Conservation (phyloP, 2,329 filamentous ascomycete species). For the Fusarium brevicatenulatum region DNA sequence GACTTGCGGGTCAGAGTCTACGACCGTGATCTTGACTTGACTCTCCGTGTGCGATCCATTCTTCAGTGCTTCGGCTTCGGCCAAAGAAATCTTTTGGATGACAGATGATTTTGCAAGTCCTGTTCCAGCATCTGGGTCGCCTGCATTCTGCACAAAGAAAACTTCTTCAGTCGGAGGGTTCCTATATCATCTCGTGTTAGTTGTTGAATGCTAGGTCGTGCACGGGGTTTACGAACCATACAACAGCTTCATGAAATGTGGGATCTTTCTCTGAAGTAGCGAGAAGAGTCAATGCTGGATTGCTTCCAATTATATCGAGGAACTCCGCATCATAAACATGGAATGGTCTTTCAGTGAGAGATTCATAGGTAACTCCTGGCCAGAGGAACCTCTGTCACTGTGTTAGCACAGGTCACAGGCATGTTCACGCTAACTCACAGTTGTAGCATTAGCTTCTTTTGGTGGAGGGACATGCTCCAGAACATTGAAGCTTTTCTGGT, state of each 20-base stretch:
- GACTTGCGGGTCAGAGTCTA: conserved; percentile 55
- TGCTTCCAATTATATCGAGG: conserved; percentile 58
- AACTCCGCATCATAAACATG: conserved; percentile 61
- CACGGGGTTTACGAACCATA: conserved; percentile 50
- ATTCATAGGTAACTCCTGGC: conserved; percentile 38
- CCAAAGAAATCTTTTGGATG: conserved; percentile 60
- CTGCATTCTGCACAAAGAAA: conserved; percentile 65
- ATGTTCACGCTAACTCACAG: background rate
- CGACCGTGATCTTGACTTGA: conserved; percentile 54
- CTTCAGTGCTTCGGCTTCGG: conserved; percentile 51
- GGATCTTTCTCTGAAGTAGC: conserved; percentile 57
- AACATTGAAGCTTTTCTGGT: conserved; percentile 40
- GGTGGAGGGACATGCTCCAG: conserved; percentile 29
- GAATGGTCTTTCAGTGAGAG: conserved; percentile 36
- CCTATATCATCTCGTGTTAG: conserved; percentile 1
- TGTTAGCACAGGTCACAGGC: accelerated
- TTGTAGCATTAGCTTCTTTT: conserved; percentile 30
- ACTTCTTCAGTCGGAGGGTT: conserved; percentile 60
- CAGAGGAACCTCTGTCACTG: conserved; percentile 23
- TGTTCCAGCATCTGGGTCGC: conserved; percentile 58
- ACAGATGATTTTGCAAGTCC: conserved; percentile 62
- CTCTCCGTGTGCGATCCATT: conserved; percentile 31
- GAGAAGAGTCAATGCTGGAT: conserved; percentile 61
- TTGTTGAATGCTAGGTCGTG: accelerated
- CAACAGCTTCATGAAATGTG: conserved; percentile 65